Evolutionary conservation across 73 alveolate species (phyloP).

Genomic region (Tetrahymena elliotti): DNA sequence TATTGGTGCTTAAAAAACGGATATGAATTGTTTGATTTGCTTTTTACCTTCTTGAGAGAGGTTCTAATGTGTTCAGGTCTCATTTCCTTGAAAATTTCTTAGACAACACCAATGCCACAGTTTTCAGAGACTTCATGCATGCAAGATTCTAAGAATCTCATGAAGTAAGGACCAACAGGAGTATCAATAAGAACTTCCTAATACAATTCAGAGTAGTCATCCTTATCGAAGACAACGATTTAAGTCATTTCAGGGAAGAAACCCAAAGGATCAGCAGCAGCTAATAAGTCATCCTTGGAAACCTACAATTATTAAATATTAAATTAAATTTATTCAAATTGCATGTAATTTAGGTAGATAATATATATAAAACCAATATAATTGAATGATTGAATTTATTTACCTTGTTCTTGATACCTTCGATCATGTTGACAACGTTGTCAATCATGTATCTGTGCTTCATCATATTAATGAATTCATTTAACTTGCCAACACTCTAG

Average conservation of each 20-base stretch:
- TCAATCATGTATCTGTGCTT: constrained; percentile 84
- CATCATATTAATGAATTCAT: constrained; percentile 62
- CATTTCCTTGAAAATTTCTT: constrained; percentile 41
- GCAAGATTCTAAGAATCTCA: constrained; percentile 87
- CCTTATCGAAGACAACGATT: constrained; percentile 88
- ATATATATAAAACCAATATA: too few relatives aligned
- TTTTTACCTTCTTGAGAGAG: constrained; percentile 21
- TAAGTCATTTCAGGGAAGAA: constrained; percentile 95
- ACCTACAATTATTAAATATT: constrained; percentile 2
- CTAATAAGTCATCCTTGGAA: constrained; percentile 44
- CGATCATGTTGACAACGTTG: constrained; percentile 94
- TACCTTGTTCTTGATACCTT: constrained; percentile 86
- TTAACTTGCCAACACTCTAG: constrained; percentile 81
- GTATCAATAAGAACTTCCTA: constrained; percentile 95
- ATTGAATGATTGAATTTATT: too few relatives aligned
- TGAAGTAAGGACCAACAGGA: constrained; percentile 93
- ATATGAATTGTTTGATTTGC: too few relatives aligned
- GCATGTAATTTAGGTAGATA: background rate
- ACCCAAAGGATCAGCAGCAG: constrained; percentile 95
- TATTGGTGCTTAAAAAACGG: too few relatives aligned
- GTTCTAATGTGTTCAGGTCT: constrained; percentile 45
- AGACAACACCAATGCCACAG: constrained; percentile 42
- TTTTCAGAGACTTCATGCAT: constrained; percentile 61
- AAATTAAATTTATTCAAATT: constrained; percentile 2
- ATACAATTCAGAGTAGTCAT: constrained; percentile 88